These are phyloP conservation scores for Dryadomyces quercivorus DNA, from an alignment of 2,329 filamentous ascomycete genomes.

Conservation along the genomic window DNA sequence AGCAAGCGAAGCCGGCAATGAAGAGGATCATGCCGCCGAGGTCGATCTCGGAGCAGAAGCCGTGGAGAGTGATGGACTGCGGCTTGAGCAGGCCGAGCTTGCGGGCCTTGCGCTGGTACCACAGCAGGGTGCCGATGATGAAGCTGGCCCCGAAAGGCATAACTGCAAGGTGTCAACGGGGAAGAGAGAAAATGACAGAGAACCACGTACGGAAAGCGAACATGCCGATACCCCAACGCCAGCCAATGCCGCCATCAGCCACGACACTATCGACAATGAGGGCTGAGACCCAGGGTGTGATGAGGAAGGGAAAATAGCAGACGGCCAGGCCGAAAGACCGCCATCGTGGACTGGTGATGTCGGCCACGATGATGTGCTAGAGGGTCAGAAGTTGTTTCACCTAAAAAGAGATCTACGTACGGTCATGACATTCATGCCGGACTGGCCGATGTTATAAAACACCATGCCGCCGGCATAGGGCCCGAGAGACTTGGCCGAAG, in stretches of 20 bases:
- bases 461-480: conserved; percentile 41
- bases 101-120: not conserved
- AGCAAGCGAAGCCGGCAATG: conserved; percentile 31
- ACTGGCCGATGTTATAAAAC: conserved; percentile 46
- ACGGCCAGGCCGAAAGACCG: conserved; percentile 37
- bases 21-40: conserved; percentile 32
- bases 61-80: conserved; percentile 11
- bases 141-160: conserved; percentile 38
- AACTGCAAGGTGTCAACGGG: conserved; percentile 24
- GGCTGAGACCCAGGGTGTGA: conserved; percentile 44
- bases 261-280: conserved; percentile 28
- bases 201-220: not conserved
- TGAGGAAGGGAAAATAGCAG: conserved; percentile 38
- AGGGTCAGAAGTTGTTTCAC: not conserved
- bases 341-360: conserved; percentile 40
- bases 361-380: conserved; percentile 42
- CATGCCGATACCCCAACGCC: conserved; percentile 43
- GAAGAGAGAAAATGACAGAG: not conserved
- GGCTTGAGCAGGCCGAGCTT: not conserved
- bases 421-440: conserved; percentile 44
- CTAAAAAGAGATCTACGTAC: not conserved
- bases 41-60: conserved; percentile 25
- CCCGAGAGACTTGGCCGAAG: conserved; percentile 37
- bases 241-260: conserved; percentile 23
- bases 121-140: conserved; percentile 26